These are phyloP conservation scores for Cladosporium colombiae DNA, from an alignment of 2,329 filamentous ascomycete genomes.

Conservation along the genomic window DNA sequence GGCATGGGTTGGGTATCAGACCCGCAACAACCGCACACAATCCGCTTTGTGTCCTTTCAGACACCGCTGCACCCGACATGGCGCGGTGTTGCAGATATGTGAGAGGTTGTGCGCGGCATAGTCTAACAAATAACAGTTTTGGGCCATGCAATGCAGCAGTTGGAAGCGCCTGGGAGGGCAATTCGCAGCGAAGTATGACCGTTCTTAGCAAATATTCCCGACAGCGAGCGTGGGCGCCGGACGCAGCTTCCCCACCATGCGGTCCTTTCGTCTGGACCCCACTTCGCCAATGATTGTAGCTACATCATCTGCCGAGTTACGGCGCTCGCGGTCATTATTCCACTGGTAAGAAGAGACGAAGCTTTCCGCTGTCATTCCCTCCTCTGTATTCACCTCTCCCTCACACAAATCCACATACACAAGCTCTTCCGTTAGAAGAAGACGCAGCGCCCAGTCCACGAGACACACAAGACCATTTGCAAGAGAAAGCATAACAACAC, in stretches of 20 bases:
- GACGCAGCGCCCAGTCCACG: neutral
- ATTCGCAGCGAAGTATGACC: slow-evolving; percentile 17
- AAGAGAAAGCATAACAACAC: slow-evolving; percentile 18
- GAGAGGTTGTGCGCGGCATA: neutral
- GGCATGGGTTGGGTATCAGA: neutral
- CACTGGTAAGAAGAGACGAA: slow-evolving; percentile 8
- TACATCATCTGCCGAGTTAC: slow-evolving; percentile 18
- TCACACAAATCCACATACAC: neutral
- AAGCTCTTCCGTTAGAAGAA: neutral
- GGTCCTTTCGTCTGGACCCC: slow-evolving; percentile 10
- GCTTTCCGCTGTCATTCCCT: neutral
- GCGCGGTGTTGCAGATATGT: neutral
- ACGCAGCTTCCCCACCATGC: slow-evolving; percentile 13
- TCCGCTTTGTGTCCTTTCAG: slow-evolving; percentile 2
- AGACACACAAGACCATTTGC: neutral
- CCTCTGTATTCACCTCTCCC: neutral
- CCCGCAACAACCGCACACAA: slow-evolving; percentile 17
- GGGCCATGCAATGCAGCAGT: slow-evolving; percentile 1
- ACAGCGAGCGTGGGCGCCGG: neutral
- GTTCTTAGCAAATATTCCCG: slow-evolving; percentile 17
- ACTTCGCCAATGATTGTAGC: slow-evolving; percentile 17
- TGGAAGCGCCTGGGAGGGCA: slow-evolving; percentile 11
- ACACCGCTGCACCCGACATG: neutral
- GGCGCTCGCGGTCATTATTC: slow-evolving; percentile 2
- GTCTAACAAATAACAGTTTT: neutral